phyloP scores from a whole-genome alignment of 352 stramenopile species.

The Pythium phragmiticola region DNA sequence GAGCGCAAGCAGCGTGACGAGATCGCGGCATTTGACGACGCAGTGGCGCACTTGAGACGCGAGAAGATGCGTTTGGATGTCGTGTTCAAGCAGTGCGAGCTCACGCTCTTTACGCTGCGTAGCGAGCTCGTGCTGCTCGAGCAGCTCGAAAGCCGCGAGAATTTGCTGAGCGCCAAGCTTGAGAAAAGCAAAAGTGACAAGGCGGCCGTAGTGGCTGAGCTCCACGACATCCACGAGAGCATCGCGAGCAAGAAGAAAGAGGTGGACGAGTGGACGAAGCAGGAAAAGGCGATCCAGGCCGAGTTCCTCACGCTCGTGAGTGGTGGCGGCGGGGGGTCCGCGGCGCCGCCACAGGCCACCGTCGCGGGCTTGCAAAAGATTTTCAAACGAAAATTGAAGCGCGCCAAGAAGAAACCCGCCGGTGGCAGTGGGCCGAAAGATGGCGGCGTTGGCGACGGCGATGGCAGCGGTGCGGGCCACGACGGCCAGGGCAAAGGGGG shows the following conservation, averaged over 20 bases:
- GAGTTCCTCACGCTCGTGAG: constrained; percentile 77
- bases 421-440: constrained; percentile 37
- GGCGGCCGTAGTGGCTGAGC: constrained; percentile 73
- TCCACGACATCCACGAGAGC: constrained; percentile 75
- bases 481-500: constrained; percentile 50
- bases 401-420: constrained; percentile 76
- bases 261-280: constrained; percentile 67
- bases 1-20: constrained; percentile 62
- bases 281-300: constrained; percentile 61
- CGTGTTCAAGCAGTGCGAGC: constrained; percentile 88
- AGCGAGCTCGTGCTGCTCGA: constrained; percentile 88
- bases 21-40: constrained; percentile 81
- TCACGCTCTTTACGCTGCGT: constrained; percentile 84
- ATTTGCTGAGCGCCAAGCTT: constrained; percentile 82
- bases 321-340: constrained; percentile 38
- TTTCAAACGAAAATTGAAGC: constrained; percentile 92
- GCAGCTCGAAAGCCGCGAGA: constrained; percentile 91
- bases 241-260: constrained; percentile 78
- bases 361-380: constrained; percentile 85
- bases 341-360: constrained; percentile 50
- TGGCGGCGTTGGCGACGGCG: constrained; percentile 26
- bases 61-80: constrained; percentile 86
- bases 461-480: constrained; percentile 29
- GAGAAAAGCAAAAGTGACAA: constrained; percentile 86
- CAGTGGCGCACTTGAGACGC: constrained; percentile 84